Percentiles rank a stretch among this genome's conserved stretches.
phyloP scores from a whole-genome alignment of 2,329 filamentous ascomycete species.

The Phoma sp. region DNA sequence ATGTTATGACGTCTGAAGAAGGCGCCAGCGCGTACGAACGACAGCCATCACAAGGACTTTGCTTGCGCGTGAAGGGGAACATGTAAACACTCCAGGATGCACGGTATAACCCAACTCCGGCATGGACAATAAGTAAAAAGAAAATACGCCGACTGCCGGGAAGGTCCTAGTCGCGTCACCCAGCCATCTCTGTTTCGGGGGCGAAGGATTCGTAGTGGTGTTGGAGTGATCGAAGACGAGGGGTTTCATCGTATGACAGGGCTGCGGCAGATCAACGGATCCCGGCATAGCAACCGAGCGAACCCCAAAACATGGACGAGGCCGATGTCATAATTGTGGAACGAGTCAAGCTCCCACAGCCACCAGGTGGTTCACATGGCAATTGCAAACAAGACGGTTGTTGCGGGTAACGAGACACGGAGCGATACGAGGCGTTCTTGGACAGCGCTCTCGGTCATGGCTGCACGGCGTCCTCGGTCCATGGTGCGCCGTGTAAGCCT shows the following conservation, averaged over 20 bases:
- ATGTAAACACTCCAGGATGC: background rate
- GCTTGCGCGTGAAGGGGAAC: background rate
- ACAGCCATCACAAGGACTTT: background rate
- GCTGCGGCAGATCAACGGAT: background rate
- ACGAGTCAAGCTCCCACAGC: background rate
- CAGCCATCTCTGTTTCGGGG: background rate
- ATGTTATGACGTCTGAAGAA: background rate
- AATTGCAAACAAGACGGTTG: background rate
- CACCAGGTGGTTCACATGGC: background rate
- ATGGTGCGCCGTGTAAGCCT: constrained; percentile 5
- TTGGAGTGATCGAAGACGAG: background rate
- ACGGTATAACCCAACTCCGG: background rate
- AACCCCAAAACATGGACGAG: background rate
- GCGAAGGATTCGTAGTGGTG: background rate
- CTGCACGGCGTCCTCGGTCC: too few relatives aligned
- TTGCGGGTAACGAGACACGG: constrained; percentile 3
- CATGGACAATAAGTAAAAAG: background rate
- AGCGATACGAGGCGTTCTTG: background rate
- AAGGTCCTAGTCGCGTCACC: background rate
- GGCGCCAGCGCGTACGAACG: background rate
- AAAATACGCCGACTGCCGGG: background rate
- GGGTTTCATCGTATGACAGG: background rate
- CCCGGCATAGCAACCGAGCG: background rate
- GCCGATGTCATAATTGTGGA: constrained; percentile 8
- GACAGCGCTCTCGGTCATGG: too few relatives aligned